phyloP scores from a whole-genome alignment of 2,329 filamentous ascomycete genomes.

The Clarireedia sp. region DNA sequence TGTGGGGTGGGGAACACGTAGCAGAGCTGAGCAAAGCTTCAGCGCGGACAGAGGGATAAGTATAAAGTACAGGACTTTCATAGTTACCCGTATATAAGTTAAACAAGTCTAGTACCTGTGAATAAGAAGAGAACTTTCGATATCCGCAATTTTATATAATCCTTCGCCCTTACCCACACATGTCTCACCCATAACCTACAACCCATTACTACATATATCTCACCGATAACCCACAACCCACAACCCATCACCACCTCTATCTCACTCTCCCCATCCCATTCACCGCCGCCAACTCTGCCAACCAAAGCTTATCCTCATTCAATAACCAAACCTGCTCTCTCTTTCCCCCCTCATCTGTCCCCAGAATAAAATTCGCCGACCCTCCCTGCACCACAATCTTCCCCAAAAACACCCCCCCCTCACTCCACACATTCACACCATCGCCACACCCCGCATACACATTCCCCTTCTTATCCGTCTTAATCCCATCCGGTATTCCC shows the following conservation, averaged over 20 bases:
- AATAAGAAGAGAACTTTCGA: no score
- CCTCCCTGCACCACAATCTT: slow-evolving; percentile 40
- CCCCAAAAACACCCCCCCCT: slow-evolving; percentile 40
- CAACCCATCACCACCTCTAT: neutral
- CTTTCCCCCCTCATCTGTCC: neutral
- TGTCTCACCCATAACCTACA: no score
- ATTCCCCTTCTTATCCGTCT: slow-evolving; percentile 43
- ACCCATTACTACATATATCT: no score
- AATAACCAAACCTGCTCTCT: slow-evolving; percentile 14
- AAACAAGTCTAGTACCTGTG: no score
- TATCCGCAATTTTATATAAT: no score
- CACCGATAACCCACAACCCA: no score
- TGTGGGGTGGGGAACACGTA: no score
- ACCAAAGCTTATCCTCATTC: slow-evolving; percentile 16
- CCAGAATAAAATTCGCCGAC: slow-evolving; percentile 14
- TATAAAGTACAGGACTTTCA: no score
- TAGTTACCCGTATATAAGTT: no score
- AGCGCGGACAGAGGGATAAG: no score
- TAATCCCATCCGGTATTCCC: slow-evolving; percentile 51
- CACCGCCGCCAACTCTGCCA: slow-evolving; percentile 5
- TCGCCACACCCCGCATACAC: slow-evolving; percentile 47
- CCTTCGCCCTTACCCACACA: no score
- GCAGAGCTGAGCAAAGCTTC: no score
- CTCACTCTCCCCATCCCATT: neutral
- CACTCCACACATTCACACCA: slow-evolving; percentile 46